Percentiles rank a stretch among this genome's conserved stretches.
phyloP scores from a whole-genome alignment of 2,329 filamentous ascomycete species.

The Colletotrichum plurivorum region DNA sequence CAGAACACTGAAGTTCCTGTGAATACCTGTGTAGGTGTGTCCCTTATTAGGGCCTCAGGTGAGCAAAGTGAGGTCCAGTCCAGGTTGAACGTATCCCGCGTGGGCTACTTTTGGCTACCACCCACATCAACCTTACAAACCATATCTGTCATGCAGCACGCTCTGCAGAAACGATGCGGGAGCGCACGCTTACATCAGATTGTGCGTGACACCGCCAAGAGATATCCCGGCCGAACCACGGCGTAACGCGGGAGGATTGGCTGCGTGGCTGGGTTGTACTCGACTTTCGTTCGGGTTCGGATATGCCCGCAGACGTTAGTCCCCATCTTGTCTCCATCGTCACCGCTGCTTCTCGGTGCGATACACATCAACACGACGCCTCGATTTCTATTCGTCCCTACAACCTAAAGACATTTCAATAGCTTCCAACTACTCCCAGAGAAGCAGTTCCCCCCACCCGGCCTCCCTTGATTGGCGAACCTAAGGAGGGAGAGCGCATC shows the following conservation, averaged over 20 bases:
- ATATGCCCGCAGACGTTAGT: conserved; percentile 17
- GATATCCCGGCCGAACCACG: conserved; percentile 9
- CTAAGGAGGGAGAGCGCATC: not conserved
- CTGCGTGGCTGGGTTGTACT: conserved; percentile 13
- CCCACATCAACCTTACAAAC: conserved; percentile 29
- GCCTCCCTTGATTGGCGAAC: not conserved
- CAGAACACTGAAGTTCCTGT: too few species aligned
- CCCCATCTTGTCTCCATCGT: conserved; percentile 22
- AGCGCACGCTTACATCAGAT: conserved; percentile 37
- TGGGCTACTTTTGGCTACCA: conserved; percentile 15
- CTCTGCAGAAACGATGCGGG: conserved; percentile 18
- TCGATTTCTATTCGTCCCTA: not conserved
- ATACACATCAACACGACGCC: conserved; percentile 3
- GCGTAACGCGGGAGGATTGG: not conserved
- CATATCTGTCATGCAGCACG: conserved; percentile 26
- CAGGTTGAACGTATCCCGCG: too few species aligned
- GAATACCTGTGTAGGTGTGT: too few species aligned
- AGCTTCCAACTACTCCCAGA: conserved; percentile 1
- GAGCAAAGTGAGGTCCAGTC: too few species aligned
- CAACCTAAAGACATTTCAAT: not conserved
- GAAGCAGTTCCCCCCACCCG: conserved; percentile 3
- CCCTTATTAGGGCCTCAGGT: too few species aligned
- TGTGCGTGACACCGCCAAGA: conserved; percentile 3
- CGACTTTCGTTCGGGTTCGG: conserved; percentile 7
- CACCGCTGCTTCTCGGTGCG: conserved; percentile 10